Evolutionary conservation across 2,329 filamentous ascomycete genomes (phyloP), one percentile per base, ranked within the genome.

Genomic region (Sclerotinia minor): DNA sequence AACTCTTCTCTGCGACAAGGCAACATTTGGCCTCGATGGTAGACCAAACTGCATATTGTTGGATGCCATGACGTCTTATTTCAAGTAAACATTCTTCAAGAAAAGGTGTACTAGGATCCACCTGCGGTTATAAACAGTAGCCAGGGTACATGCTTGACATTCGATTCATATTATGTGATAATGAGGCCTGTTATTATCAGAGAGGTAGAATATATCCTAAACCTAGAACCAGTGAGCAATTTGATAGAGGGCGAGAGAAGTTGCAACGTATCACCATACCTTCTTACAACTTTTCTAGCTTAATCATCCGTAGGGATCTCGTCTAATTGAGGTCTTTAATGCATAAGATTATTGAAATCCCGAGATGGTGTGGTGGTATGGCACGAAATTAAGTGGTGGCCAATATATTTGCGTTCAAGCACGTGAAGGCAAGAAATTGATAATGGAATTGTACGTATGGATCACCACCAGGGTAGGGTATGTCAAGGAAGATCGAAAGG

Each of bases 21-120:
- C 75, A 59, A 82, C 80, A 49, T 76, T 76, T 71, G 80, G 78
- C 69, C 79, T 78, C 68, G 78, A 73, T 17, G 79, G 80, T 61
- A 81, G 76, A 68, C 81, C 79, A 72, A 78, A 79, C 67, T 78
- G 78, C 69, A 75, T 76, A 74, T 77, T 78, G 67, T 78, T 75
- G 73, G 80, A 79, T 76, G 80, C 79, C 81, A 83, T 83, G 70
- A 68, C 79, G 69, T 68, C 74, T 73, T 67, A 69, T 63, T 67
- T 72, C 70, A 65, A 58, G 69, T 57, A 61, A 64, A 64, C 72
- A 74, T 75, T 67, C 69, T 70, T 67, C 67, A 64, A 53, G 65
- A 52, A 47, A 54, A 61, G 35, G 47, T 63, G 47, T 67, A 24
- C 35, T 45, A 17, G 38, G 53, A 68, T 68, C 67, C 70, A 64